Evolutionary conservation across 768 basidiomycete species (phyloP), one percentile per base, ranked within the genome.

Genomic region (Tephrocybe sp.): DNA sequence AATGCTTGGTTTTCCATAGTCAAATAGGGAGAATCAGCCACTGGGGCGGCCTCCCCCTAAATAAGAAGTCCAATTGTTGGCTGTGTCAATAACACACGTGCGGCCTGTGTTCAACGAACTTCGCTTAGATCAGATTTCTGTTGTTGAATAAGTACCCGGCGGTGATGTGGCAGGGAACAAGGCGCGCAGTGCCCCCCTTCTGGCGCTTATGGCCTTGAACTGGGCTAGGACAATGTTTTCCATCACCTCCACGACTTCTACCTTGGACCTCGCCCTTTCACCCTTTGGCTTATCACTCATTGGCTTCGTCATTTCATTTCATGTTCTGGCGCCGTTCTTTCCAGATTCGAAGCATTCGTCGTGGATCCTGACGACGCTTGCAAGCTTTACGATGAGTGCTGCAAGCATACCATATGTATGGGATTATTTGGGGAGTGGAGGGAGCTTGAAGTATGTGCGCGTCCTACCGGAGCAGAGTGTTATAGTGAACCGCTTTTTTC

Each of bases 221-320:
- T 28, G 14, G 37, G 38, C 39, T 11, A 40, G 25, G 48, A 40
- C 38, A 32, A 49, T 50, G 28, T 34, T 42, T 32, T 3, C 39
- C 33, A 14, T 12, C 41, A 3, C 30, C 49, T 8, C 18, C n/a
- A 34, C 17, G 1, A 42, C 25, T 18, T 14, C n/a, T 10, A 23
- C 33, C 10, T 9, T 36, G 30, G 38, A 32, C 26, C n/a, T 25
- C 32, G 8, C 42, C 21, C 45, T 47, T 8, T 44, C 45, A 11
- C 37, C 57, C 15, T 54, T 60, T n/a, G n/a, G n/a, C n/a, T n/a
- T n/a, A n/a, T n/a, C n/a, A n/a, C n/a, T n/a, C n/a, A n/a, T n/a
- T n/a, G n/a, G n/a, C 28, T 47, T 68, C 15, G 41, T 51, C 23
- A 26, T 52, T 14, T 48, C 62, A 0, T 78, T 73, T 63, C 51